phyloP scores from a whole-genome alignment of 768 basidiomycete genomes.

The Calocera cornea region DNA sequence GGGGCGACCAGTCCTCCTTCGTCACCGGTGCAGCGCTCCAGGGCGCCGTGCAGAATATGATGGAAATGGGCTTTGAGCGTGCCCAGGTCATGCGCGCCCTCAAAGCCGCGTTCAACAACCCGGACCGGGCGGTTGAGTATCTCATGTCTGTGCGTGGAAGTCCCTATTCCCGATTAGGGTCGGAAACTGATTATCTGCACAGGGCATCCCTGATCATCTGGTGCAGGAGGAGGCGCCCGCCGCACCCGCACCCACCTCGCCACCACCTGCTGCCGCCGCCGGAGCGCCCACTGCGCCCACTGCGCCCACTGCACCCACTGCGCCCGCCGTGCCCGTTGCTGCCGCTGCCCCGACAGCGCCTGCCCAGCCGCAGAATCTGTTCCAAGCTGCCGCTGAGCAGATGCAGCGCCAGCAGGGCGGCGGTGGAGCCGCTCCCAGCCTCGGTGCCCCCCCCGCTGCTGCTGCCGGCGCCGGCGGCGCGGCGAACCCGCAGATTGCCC shows the following conservation, averaged over 20 bases:
- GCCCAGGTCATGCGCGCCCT: constrained; percentile 76
- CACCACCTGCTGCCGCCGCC: constrained; percentile 29
- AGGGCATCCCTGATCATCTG: constrained; percentile 73
- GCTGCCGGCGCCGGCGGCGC: constrained; percentile 22
- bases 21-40: constrained; percentile 66
- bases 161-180: background rate
- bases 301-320: constrained; percentile 16
- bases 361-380: constrained; percentile 59
- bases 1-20: constrained; percentile 46
- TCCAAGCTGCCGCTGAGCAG: constrained; percentile 72
- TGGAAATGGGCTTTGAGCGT: constrained; percentile 86
- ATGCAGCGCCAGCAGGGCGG: constrained; percentile 34
- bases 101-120: constrained; percentile 92
- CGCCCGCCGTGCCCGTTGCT: constrained; percentile 15
- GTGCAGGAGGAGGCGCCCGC: constrained; percentile 31
- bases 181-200: background rate
- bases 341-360: constrained; percentile 9
- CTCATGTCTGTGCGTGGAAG: constrained; percentile 61
- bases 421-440: constrained; percentile 23
- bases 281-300: constrained; percentile 27
- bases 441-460: constrained; percentile 23
- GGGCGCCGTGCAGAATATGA: constrained; percentile 64
- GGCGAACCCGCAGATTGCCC: constrained; percentile 33
- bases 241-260: constrained; percentile 26
- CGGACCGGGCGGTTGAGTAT: constrained; percentile 97